Evolutionary conservation across 2,329 filamentous ascomycete genomes (phyloP), one percentile per base, ranked within the genome.

Genomic region (Penicillium capsulatum): DNA sequence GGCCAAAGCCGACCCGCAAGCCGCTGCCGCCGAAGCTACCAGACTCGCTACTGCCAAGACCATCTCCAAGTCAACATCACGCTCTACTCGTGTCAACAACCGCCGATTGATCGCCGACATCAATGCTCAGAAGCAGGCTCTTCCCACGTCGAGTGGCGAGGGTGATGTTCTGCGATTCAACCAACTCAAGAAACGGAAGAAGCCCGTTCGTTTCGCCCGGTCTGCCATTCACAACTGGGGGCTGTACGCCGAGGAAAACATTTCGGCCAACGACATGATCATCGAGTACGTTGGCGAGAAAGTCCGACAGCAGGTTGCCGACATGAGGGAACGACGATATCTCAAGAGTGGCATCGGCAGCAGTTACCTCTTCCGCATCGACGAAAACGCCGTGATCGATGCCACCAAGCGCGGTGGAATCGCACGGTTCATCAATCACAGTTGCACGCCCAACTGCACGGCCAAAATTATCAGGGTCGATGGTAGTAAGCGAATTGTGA

Each of bases 211-310:
- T 63, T 98, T 98, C 67, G 92, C 91, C 41, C 81, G 92, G 31
- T 98, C 92, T 36, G 92, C 92, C 31, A 98, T 98, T 56, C 92
- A 98, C 69, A 97, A 96, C 58, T 98, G 92, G 92, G 92, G 92
- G 17, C 71, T 98, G 17, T 98, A 98, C 61, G 90, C 92, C 3
- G 91, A 96, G 75, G 92, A 98, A 68, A 92, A 94, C 60, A 98
- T 98, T 49, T 80, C 85, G 44, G 89, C 91, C 63, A 94, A 95
- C 64, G 92, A 98, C 67, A 96, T 98, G 89, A 98, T 98, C 63
- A 98, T 98, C 60, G 92, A 98, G 69, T 98, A 98, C 62, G 92
- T 98, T 8, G 92, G 92, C 45, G 92, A 98, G 69, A 92, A 95
- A 65, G 89, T 98, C 26, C 81, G 92, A 41, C 92, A 98, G 67